Evolutionary conservation across 257 asterid species (phyloP).

Genomic region (Solanum sitiens): DNA sequence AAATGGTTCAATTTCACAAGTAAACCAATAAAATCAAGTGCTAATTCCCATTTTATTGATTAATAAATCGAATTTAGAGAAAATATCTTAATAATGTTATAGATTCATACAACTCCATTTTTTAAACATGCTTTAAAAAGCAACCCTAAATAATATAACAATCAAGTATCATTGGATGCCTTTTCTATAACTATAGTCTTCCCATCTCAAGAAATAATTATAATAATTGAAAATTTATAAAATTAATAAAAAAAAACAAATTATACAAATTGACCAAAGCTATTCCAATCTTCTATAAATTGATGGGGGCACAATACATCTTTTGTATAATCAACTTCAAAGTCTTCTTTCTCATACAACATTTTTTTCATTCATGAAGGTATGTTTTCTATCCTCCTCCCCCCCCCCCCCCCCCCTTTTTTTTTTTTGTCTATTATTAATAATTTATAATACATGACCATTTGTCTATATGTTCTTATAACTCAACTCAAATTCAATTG

Average conservation of each 20-base stretch:
- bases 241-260: not conserved
- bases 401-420: fast-evolving
- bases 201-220: not conserved
- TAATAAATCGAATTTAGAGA: not conserved
- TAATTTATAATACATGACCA: not conserved
- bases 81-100: not conserved
- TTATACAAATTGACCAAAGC: not conserved
- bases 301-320: not conserved
- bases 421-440: not conserved
- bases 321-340: not conserved
- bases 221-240: not conserved
- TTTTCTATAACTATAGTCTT: not conserved
- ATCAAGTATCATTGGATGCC: not conserved
- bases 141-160: not conserved
- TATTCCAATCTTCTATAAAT: not conserved
- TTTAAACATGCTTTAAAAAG: not conserved
- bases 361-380: not conserved
- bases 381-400: not conserved
- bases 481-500: not conserved
- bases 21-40: not conserved
- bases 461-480: not conserved
- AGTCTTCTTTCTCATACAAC: not conserved
- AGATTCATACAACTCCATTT: not conserved
- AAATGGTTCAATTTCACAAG: not conserved
- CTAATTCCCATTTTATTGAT: not conserved